Evolutionary conservation across 306 rosid genomes (phyloP).

Genomic region (Prunus campanulata): DNA sequence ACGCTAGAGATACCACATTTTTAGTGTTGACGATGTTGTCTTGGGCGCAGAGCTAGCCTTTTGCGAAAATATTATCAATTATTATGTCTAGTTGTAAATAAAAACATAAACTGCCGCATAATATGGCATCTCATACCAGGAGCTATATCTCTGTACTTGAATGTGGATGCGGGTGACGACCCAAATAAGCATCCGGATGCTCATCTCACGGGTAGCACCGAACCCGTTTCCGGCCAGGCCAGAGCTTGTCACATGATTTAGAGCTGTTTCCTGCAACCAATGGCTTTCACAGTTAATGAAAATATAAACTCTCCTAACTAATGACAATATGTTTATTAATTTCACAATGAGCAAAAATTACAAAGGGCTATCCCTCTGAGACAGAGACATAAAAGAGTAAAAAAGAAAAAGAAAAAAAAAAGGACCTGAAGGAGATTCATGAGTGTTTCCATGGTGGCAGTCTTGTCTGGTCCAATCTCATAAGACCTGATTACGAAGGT

Average conservation of each 20-base stretch:
- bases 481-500: slow-evolving; percentile 64
- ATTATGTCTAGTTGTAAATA: too few species aligned
- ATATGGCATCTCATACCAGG: slow-evolving; percentile 46
- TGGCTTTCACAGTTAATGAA: background rate
- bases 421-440: slow-evolving; percentile 76
- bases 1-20: background rate
- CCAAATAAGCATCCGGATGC: slow-evolving; percentile 82
- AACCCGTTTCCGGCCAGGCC: slow-evolving; percentile 86
- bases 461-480: slow-evolving; percentile 75
- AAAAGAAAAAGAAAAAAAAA: too few species aligned
- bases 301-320: background rate
- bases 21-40: too few species aligned
- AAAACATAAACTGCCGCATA: too few species aligned
- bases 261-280: slow-evolving; percentile 69
- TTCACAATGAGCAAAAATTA: background rate
- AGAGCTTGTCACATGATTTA: slow-evolving; percentile 77
- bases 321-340: background rate
- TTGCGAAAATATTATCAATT: too few species aligned
- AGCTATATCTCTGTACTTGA: slow-evolving; percentile 83
- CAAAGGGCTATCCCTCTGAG: background rate
- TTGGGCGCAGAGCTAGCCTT: too few species aligned
- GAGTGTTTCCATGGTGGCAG: slow-evolving; percentile 81
- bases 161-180: slow-evolving; percentile 84
- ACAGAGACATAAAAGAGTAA: too few species aligned
- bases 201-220: slow-evolving; percentile 88